Base-by-base conservation (phyloP, 1,284 basidiomycete genomes). In the Lignosus rhinocerotis region DNA sequence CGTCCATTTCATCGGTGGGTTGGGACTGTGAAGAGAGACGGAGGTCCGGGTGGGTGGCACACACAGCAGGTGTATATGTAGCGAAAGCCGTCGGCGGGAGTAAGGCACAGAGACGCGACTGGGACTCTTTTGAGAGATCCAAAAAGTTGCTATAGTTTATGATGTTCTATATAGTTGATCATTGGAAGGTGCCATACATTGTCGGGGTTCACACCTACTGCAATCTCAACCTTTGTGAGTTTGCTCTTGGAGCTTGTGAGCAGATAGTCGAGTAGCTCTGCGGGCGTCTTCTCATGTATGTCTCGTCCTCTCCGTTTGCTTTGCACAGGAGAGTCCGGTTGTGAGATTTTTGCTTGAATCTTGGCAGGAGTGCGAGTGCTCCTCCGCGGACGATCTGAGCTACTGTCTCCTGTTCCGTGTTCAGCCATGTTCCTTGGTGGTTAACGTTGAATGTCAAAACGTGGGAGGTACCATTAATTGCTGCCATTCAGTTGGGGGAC, bases 61-160 rank as follows among this genome's bases (percentile, higher is more conserved):
- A 76, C 3, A 83, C 63, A 2, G 64, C 64, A 3, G 74, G 69
- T 31, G 66, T 49, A 60, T 74, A 80, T 10, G 72, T 72, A 14
- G 61, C 54, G 65, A 84, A 83, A 0, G 81, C 80, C 5, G 82
- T 83, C 2, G 77, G 75, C 34, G 84, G 84, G 0, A 86, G 73
- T 2, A 84, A 67, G 2, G 71, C 59, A 51, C 75, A 73, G 6
- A 86, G 69, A 7, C 66, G 68, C 34, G 63, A 63, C 46, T 78
- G 77, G 2, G 78, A 74, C 46, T 82, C 79, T 14, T 66, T 65
- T 1, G 82, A 80, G 5, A 86, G 75, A 63, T 79, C 72, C 32
- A 74, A 62, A 78, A 83, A 85, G 33, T 78, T 77, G 43, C 74
- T 69, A 17, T 72, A 72, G 64, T 82, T 85, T 56, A 86, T 71